phyloP scores from a whole-genome alignment of 257 asterid genomes.

The Haberlea rhodopensis region DNA sequence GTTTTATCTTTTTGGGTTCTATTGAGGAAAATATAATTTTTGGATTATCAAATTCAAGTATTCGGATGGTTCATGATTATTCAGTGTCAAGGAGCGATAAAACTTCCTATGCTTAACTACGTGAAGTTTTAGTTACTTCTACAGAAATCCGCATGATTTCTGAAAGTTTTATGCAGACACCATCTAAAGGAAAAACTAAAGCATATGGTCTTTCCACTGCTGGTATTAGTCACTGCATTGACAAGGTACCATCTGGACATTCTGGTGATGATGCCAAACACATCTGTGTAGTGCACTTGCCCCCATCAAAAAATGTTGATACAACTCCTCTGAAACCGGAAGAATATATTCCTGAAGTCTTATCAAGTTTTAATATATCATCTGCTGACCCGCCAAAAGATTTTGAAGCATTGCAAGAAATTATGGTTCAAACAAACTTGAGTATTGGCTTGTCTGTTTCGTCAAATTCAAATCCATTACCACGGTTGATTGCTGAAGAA shows the following conservation, averaged over 20 bases:
- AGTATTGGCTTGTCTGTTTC: conserved; percentile 67
- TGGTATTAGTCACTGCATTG: conserved; percentile 33
- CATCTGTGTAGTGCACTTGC: conserved; percentile 32
- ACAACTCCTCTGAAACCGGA: conserved; percentile 32
- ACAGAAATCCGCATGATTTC: conserved; percentile 23
- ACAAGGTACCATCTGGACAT: conserved; percentile 38
- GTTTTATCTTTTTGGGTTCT: no score
- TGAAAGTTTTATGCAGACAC: conserved; percentile 55
- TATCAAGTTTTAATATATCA: conserved; percentile 37
- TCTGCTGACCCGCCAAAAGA: conserved; percentile 38
- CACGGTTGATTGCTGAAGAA: conserved; percentile 45
- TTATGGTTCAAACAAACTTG: conserved; percentile 62
- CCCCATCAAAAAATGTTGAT: conserved; percentile 32
- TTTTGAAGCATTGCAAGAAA: conserved; percentile 35
- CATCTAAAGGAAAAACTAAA: conserved; percentile 43
- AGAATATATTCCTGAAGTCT: conserved; percentile 31
- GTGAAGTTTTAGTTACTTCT: conserved; percentile 11
- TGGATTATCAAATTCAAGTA: background rate
- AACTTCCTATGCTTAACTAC: background rate
- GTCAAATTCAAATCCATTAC: conserved; percentile 37
- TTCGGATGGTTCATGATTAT: background rate
- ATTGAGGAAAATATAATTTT: background rate
- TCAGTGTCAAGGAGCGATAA: background rate
- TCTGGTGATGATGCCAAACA: conserved; percentile 37
- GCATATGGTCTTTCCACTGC: conserved; percentile 35